These are phyloP conservation scores for Colletotrichum sp. DNA, from an alignment of 2,329 filamentous ascomycete genomes.

Conservation along the genomic window DNA sequence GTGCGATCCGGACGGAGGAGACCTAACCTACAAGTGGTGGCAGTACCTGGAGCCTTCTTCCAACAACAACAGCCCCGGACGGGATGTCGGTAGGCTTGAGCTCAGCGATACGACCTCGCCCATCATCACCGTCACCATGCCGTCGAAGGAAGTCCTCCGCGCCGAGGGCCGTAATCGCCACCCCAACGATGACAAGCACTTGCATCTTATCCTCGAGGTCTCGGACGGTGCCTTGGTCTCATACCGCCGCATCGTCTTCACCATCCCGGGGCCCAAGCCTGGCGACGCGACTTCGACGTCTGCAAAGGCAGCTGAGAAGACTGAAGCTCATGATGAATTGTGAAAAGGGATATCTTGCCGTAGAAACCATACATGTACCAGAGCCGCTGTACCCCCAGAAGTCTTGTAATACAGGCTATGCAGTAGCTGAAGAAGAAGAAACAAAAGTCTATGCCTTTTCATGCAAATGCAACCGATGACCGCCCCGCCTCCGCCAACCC, in stretches of 20 bases:
- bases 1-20: slow-evolving; percentile 22
- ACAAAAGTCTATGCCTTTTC: neutral
- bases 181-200: neutral
- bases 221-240: neutral
- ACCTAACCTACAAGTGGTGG: slow-evolving; percentile 22
- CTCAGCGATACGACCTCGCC: neutral
- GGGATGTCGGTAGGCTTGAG: neutral
- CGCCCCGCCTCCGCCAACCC: neutral
- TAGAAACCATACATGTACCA: neutral
- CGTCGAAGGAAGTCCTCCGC: neutral
- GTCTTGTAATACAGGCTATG: neutral
- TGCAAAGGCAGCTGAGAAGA: neutral
- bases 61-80: neutral
- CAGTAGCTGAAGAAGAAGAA: neutral
- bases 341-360: neutral
- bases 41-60: slow-evolving; percentile 20
- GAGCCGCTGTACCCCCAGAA: neutral
- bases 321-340: neutral
- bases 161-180: neutral
- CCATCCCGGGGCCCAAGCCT: neutral
- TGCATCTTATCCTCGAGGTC: slow-evolving; percentile 9
- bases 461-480: neutral
- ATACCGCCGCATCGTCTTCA: slow-evolving; percentile 1
- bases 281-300: neutral
- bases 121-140: slow-evolving; percentile 1